phyloP scores from a whole-genome alignment of 2,329 filamentous ascomycete species.

The Sclerotinia sclerotiorum region DNA sequence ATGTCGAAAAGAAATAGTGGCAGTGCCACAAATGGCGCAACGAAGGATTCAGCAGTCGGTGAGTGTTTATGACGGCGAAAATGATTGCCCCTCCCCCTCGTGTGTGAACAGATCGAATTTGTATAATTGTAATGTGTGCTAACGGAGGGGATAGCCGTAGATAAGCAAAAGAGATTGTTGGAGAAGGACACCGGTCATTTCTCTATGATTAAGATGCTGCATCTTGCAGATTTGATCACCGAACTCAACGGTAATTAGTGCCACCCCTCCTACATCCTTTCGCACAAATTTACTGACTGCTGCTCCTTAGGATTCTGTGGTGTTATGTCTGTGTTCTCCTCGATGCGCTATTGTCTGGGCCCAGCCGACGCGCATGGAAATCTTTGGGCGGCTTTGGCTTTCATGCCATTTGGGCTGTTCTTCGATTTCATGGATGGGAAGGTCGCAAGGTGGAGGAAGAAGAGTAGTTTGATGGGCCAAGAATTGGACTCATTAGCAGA shows the following conservation, averaged over 20 bases:
- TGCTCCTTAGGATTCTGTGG: slow-evolving; percentile 68
- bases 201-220: slow-evolving; percentile 65
- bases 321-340: slow-evolving; percentile 94
- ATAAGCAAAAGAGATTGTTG: slow-evolving; percentile 76
- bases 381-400: slow-evolving; percentile 77
- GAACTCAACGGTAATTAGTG: slow-evolving; percentile 67
- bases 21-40: slow-evolving; percentile 50
- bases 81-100: slow-evolving; percentile 15
- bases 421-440: slow-evolving; percentile 99
- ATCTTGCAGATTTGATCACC: slow-evolving; percentile 82
- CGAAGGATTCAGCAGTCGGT: slow-evolving; percentile 46
- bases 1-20: slow-evolving; percentile 65
- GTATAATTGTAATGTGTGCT: slow-evolving; percentile 26
- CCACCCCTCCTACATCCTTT: slow-evolving; percentile 24
- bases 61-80: slow-evolving; percentile 37
- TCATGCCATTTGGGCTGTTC: slow-evolving; percentile 91
- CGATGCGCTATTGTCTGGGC: slow-evolving; percentile 86
- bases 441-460: slow-evolving; percentile 93
- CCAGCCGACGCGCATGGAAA: slow-evolving; percentile 64
- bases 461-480: slow-evolving; percentile 96
- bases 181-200: slow-evolving; percentile 72
- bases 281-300: not conserved
- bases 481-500: slow-evolving; percentile 96
- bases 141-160: slow-evolving; percentile 50
- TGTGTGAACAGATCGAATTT: not conserved